Base-by-base conservation (phyloP, 805 yeast genomes). In the Kluyveromyces lactis region DNA sequence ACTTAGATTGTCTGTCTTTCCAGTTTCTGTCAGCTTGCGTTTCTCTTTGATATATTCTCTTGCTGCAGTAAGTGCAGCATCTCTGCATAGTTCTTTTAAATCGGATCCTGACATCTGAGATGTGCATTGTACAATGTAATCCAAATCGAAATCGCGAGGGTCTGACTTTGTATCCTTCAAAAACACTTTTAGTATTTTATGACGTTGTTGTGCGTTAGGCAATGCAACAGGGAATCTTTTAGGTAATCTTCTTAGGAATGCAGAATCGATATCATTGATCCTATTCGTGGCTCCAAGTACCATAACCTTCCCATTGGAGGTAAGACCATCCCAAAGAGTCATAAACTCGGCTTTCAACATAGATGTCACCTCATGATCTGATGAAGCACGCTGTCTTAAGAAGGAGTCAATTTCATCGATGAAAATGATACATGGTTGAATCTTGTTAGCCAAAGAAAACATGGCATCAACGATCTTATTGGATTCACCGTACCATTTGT, bases 371-470 rank as follows among this genome's bases (percentile, higher is more conserved):
- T 90, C 98, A 63, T 90, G 97, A 62, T 90, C 98, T 36, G 71
- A 68, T 1, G 86, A 73, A 15, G 81, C 73, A 46, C 98, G 72
- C 55, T 86, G 95, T 49, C 97, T 74, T 50, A 90, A 68, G 55
- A 90, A 87, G 5, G 97, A 86, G 65, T 90, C 98, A 43, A 90
- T 92, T 62, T 90, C 98, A 63, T 90, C 98, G 44, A 90, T 86
- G 62, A 90, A 90, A 35, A 90, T 79, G 46, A 90, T 92, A 60
- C 97, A 87, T 2, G 98, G 98, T 60, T 86, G 86, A 31, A 90
- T 71, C 56, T 92, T 90, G 44, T 75, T 70, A 3, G 97, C 97
- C 41, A 90, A 69, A 6, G 95, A 80, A 58, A 90, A 90, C 26
- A 90, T 76, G 1, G 96, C 97, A 48, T 89, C 95, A 1, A 86